Conservation (phyloP, 208 protist species). For the Trypanosoma boissoni region DNA sequence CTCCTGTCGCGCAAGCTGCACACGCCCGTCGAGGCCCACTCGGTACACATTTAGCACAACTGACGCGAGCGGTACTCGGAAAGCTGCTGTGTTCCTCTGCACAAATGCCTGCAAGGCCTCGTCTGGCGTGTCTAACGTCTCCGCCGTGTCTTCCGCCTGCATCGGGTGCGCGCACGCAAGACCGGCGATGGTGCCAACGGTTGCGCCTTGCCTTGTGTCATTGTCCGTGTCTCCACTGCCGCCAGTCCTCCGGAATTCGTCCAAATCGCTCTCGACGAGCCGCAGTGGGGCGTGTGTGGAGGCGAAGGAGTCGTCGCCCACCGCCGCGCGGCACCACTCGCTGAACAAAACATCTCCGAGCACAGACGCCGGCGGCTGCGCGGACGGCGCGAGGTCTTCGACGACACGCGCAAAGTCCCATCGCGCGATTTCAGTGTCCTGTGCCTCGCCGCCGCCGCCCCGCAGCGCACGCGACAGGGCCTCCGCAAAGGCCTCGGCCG, state of each 20-base stretch:
- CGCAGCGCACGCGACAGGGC: slow-evolving; percentile 5
- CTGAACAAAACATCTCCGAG: slow-evolving; percentile 24
- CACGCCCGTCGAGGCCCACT: slow-evolving; percentile 4
- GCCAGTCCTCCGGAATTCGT: background rate
- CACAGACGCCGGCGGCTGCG: slow-evolving; percentile 12
- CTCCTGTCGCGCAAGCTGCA: slow-evolving; percentile 6
- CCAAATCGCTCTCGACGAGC: slow-evolving; percentile 12
- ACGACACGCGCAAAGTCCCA: slow-evolving; percentile 9
- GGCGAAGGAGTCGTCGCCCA: slow-evolving; percentile 28
- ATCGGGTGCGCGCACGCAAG: slow-evolving; percentile 28
- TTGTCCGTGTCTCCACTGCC: background rate
- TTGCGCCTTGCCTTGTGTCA: too few species aligned
- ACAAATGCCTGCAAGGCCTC: slow-evolving; percentile 7
- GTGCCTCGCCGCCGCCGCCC: too few species aligned
- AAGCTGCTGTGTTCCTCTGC: slow-evolving; percentile 14
- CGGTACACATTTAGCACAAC: slow-evolving; percentile 28
- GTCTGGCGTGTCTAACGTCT: background rate
- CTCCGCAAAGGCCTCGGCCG: slow-evolving; percentile 3
- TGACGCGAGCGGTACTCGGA: slow-evolving; percentile 24
- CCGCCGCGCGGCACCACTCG: slow-evolving; percentile 25
- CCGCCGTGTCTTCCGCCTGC: background rate
- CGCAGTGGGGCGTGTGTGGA: slow-evolving; percentile 28
- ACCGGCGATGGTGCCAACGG: slow-evolving; percentile 24
- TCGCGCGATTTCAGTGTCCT: too few species aligned
- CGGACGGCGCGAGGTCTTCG: background rate